A percentile compares a stretch with the other conserved stretches of the same genome.
These are phyloP conservation scores for Bifiguratus adelaidae DNA, from an alignment of 192 early-diverging fungal genomes.

Conservation along the genomic window DNA sequence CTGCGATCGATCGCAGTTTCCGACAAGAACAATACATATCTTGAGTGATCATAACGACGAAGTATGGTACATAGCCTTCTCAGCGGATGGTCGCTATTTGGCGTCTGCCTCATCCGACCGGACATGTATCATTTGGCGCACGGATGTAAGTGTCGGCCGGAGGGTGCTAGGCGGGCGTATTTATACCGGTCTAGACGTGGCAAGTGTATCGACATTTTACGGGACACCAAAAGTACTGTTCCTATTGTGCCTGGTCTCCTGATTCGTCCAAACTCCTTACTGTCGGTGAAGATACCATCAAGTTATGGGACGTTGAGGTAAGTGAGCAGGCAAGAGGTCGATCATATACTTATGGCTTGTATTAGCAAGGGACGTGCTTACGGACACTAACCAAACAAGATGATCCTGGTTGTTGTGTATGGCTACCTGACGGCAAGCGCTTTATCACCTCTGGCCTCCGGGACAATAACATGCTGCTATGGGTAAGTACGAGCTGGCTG, in stretches of 20 bases:
- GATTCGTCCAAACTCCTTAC: conserved; percentile 68
- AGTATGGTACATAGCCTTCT: conserved; percentile 94
- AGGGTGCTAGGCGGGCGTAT: background rate
- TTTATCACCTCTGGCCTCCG: conserved; percentile 84
- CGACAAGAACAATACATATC: conserved; percentile 48
- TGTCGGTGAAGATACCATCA: conserved; percentile 72
- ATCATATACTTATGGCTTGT: conserved; percentile 1
- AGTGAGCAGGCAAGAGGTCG: background rate
- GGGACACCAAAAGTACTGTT: conserved; percentile 63
- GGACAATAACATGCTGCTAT: conserved; percentile 69
- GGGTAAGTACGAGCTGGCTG: conserved; percentile 31
- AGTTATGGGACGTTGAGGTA: conserved; percentile 73
- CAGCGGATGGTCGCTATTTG: conserved; percentile 74
- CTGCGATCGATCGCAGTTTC: conserved; percentile 59
- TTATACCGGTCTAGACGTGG: background rate
- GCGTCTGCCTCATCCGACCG: conserved; percentile 90
- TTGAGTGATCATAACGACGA: conserved; percentile 74
- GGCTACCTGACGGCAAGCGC: conserved; percentile 72
- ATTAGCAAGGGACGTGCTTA: conserved; percentile 46
- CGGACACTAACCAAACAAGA: conserved; percentile 55
- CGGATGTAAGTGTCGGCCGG: conserved; percentile 29
- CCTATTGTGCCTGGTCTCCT: conserved; percentile 89
- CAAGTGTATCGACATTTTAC: conserved; percentile 6
- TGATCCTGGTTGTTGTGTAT: conserved; percentile 72
- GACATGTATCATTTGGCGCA: conserved; percentile 82